Evolutionary conservation across 495 filamentous ascomycete species (phyloP), one percentile per base, ranked within the genome.

Genomic region (Coniosporium apollinis): DNA sequence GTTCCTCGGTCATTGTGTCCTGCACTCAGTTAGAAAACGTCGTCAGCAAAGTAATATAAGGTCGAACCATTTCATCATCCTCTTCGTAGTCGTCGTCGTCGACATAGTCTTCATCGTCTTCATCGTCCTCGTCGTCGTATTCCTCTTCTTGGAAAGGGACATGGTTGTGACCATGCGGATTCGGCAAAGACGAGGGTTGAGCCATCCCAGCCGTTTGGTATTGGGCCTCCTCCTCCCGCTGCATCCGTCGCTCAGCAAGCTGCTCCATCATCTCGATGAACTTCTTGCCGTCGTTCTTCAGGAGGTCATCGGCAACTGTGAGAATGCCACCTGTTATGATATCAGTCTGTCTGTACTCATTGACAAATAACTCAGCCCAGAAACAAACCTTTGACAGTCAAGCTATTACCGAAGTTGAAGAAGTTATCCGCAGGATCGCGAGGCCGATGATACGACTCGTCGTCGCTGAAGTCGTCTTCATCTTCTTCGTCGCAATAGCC

Each of bases 191-290:
- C n/a, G 63, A 63, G 38, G 67, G 64, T 48, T 77, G 70, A 34
- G 63, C 61, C 16, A 57, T 34, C 33, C 69, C 65, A 15, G 64
- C 58, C 19, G 72, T 70, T 22, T 65, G 65, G 43, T 70, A 79
- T 48, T 78, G 75, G 11, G 82, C 82, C 52, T 94, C 85, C 56
- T 89, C 83, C 59, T 97, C 89, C 22, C 89, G 76, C 45, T 83
- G 78, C 86, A 99, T 94, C 44, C 89, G 74, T 39, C 87, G 79
- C 59, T 99, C 91, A 8, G 89, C 91, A 47, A 99, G 70, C 55
- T 94, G 86, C 54, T 99, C 89, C 91, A 99, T 99, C 89, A 99
- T 96, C 57, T 99, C 89, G 57, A 99, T 99, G 64, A 99, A 99
- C 52, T 94, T 92, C 57, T 92, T 93, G 52, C 89, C 89, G 54